Conservation (phyloP, 129 eudicot species). For the Erigeron canadensis region DNA sequence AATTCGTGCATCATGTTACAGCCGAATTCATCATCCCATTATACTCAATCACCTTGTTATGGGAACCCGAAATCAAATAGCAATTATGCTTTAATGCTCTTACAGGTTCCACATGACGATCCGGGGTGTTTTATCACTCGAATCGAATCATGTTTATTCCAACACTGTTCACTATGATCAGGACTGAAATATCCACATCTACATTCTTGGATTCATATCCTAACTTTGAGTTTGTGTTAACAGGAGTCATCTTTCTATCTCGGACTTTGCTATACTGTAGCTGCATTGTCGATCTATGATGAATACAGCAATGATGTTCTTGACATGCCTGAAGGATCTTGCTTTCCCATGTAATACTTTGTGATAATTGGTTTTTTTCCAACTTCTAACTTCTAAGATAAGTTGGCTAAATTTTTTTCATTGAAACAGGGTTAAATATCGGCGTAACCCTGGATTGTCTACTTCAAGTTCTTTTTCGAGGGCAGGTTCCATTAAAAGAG, state of each 20-base stretch:
- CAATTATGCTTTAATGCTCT: too few relatives aligned
- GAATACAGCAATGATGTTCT: constrained; percentile 91
- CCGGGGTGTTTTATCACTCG: too few relatives aligned
- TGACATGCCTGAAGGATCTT: constrained; percentile 93
- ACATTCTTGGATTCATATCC: constrained; percentile 2
- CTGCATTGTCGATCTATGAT: constrained; percentile 78
- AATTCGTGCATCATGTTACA: too few relatives aligned
- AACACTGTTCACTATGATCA: neutral
- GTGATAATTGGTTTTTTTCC: neutral
- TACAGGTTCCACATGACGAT: too few relatives aligned
- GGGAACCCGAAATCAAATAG: too few relatives aligned
- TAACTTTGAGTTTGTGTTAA: constrained; percentile 26
- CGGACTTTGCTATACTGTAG: constrained; percentile 71
- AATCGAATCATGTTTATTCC: too few relatives aligned
- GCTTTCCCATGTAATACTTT: constrained; percentile 70
- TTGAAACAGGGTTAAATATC: constrained; percentile 58
- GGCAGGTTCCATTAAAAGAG: constrained; percentile 44
- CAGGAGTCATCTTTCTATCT: constrained; percentile 85
- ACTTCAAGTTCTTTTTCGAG: constrained; percentile 48
- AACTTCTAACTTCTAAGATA: neutral
- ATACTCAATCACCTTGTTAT: too few relatives aligned
- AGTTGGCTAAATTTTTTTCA: constrained; percentile 16
- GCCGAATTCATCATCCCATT: too few relatives aligned
- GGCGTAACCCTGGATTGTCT: constrained; percentile 42
- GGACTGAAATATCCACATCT: neutral